Base-by-base conservation (phyloP, 108 stramenopile species). In the Pelagomonas calceolata region DNA sequence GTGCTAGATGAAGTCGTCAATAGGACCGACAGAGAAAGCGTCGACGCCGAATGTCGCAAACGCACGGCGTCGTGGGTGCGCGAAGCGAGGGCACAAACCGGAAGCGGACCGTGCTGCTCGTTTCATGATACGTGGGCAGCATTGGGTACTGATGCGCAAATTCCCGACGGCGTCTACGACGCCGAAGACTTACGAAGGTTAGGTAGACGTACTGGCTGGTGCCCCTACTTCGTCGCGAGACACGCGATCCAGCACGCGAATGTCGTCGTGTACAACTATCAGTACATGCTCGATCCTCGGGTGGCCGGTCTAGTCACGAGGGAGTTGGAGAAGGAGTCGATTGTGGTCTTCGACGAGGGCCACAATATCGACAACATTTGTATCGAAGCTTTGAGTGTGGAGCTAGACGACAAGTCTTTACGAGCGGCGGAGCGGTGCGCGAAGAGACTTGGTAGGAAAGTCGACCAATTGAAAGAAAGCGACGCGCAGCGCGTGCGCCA, bases 241-340 rank as follows among this genome's bases (percentile, higher is more conserved):
- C 92, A 94, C 75, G 92, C 92, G 30, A 92, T 98, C 79, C 90
- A 93, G 74, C 94, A 95, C 73, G 96, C 98, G 63, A 95, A 93
- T 70, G 88, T 99, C 34, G 74, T 99, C 26, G 95, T 97, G 15
- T 99, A 96, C 86, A 99, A 99, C 75, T 99, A 99, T 77, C 98
- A 99, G 81, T 99, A 99, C 80, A 97, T 99, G 95, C 90, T 99
- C 15, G 96, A 98, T 86, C 98, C 98, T 16, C 98, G 95, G 82
- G 92, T 95, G 7, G 65, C 73, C 18, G 64, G 66, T 7, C 30
- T 73, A 66, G 74, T 78, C 30, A 34, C 78, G 7, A 35, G 89
- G 44, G 98, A 97, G 83, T 79, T 99, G n/a, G 95, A 95, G 69
- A 82, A 90, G 0, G 95, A 98, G 76, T 87, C 84, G 69, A 94